These are phyloP conservation scores for Samsoniella hepiali DNA, from an alignment of 2,329 filamentous ascomycete genomes.

Conservation along the genomic window DNA sequence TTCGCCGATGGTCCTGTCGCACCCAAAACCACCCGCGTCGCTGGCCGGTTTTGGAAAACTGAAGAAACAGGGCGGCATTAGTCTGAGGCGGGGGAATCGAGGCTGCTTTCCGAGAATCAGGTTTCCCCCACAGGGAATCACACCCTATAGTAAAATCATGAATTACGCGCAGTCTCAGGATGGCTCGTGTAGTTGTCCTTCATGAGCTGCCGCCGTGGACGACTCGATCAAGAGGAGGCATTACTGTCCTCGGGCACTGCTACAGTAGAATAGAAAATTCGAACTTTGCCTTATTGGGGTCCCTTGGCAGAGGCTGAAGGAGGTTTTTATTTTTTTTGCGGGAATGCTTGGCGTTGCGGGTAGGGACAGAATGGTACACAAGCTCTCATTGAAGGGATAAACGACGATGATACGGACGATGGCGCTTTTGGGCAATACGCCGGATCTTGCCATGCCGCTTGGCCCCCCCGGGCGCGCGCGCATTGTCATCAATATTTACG, in stretches of 20 bases:
- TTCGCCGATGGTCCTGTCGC: background rate
- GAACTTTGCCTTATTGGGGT: no score
- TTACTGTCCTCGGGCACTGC: background rate
- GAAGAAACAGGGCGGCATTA: background rate
- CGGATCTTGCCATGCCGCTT: background rate
- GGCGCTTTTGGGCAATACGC: conserved; percentile 1
- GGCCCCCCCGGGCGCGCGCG: background rate
- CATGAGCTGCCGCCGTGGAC: background rate
- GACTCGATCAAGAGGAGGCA: background rate
- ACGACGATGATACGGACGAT: background rate
- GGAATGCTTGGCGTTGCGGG: background rate
- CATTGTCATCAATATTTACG: background rate
- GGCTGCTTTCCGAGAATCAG: background rate
- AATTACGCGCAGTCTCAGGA: no score
- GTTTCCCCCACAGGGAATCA: background rate
- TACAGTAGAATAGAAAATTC: background rate
- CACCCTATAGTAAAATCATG: no score
- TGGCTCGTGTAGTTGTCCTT: no score
- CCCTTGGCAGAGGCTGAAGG: no score
- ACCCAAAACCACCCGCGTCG: no score
- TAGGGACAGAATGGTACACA: background rate
- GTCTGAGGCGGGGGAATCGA: background rate
- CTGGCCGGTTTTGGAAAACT: background rate
- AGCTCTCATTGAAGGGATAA: no score
- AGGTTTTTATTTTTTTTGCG: background rate